These are phyloP conservation scores for Cladosporium sp. DNA, from an alignment of 2,329 filamentous ascomycete genomes.

Conservation along the genomic window DNA sequence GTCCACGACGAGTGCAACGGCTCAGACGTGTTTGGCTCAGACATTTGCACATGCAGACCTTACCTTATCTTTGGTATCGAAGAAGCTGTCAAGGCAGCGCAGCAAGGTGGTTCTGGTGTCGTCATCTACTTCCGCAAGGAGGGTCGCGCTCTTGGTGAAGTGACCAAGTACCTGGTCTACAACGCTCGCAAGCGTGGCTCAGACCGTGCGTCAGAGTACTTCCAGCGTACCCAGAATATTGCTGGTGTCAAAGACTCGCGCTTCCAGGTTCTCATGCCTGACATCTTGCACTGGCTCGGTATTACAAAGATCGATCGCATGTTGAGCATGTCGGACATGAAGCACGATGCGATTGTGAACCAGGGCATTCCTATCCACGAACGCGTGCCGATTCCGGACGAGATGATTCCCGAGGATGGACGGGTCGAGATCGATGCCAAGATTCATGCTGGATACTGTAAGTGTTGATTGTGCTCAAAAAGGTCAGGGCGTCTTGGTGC, in stretches of 20 bases:
- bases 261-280: conserved; percentile 94
- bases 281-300: conserved; percentile 91
- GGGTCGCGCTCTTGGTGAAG: conserved; percentile 87
- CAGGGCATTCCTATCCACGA: conserved; percentile 86
- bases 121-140: conserved; percentile 99
- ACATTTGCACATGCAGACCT: conserved; percentile 94
- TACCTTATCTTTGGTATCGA: conserved; percentile 97
- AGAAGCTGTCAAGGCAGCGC: conserved; percentile 94
- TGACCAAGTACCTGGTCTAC: conserved; percentile 82
- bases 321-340: conserved; percentile 98
- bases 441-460: conserved; percentile 83
- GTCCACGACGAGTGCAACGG: conserved; percentile 92
- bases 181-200: conserved; percentile 76
- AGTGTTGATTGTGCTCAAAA: conserved; percentile 29
- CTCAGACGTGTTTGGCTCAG: conserved; percentile 93
- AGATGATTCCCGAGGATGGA: conserved; percentile 90
- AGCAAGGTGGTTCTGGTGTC: conserved; percentile 86
- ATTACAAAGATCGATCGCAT: conserved; percentile 98
- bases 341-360: conserved; percentile 81
- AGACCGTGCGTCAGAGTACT: conserved; percentile 83
- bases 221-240: conserved; percentile 96
- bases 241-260: conserved; percentile 95
- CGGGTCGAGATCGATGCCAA: conserved; percentile 99
- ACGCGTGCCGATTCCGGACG: conserved; percentile 85
- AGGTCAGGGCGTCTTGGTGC: conserved; percentile 1